Conservation (phyloP, 2,329 filamentous ascomycete species). For the Monosporascus ibericus region DNA sequence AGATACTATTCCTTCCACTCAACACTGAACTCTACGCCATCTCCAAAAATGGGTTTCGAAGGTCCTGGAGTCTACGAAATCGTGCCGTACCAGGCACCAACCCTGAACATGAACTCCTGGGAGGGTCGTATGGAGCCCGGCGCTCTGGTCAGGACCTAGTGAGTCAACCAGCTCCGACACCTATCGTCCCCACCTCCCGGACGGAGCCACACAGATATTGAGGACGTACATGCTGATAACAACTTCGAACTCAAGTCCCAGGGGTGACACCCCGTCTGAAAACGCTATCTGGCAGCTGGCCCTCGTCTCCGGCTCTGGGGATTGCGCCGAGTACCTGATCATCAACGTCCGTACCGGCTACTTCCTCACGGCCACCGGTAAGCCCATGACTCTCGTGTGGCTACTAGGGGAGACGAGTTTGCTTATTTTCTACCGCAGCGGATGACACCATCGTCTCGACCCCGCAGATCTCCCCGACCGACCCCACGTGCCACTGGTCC, state of each 20-base stretch:
- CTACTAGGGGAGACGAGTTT: background rate
- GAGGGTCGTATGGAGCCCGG: background rate
- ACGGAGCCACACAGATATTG: background rate
- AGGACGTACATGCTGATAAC: background rate
- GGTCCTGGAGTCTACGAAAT: no score
- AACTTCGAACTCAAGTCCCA: background rate
- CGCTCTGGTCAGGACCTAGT: background rate
- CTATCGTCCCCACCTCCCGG: background rate
- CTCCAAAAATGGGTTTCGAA: no score
- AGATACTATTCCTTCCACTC: no score
- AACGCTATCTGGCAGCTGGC: constrained; percentile 6
- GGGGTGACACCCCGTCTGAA: background rate
- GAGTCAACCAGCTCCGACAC: background rate
- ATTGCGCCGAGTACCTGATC: constrained; percentile 7
- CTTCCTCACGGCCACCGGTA: constrained; percentile 8
- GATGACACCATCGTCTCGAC: constrained; percentile 3
- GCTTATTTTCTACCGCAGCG: constrained; percentile 1
- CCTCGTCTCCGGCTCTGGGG: constrained; percentile 4
- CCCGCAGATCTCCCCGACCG: constrained; percentile 6
- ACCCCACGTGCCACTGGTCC: constrained; percentile 4
- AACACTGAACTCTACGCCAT: no score
- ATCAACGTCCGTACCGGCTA: constrained; percentile 7
- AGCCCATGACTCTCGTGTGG: background rate
- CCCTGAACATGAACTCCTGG: constrained; percentile 5
- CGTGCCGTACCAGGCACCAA: constrained; percentile 1